Base-by-base conservation (phyloP, 2,329 filamentous ascomycete species). In the Ramichloridium luteum region DNA sequence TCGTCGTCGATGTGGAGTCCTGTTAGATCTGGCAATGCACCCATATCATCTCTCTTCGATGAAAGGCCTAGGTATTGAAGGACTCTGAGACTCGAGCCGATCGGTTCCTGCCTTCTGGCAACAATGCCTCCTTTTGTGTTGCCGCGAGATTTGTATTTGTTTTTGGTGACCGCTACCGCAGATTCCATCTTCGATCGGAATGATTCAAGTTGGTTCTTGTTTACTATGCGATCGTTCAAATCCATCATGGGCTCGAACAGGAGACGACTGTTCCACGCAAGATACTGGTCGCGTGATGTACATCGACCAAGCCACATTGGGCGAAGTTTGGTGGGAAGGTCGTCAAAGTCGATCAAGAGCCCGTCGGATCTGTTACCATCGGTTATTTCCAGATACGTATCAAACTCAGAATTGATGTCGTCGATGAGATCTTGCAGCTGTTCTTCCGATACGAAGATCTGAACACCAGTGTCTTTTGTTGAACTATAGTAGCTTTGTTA, bases 11-110 rank as follows among this genome's bases (percentile, higher is more conserved):
- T 41, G 6, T 35, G 29, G 26, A 43, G 8, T n/a, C 8, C 8
- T n/a, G 8, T n/a, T 8, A 23, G 20, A 23, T 23, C n/a, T n/a
- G 8, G 8, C 8, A 8, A 8, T 23, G 8, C n/a, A 23, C 20
- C n/a, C 20, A 23, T 23, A n/a, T 35, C 28, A 9, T 39, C 32
- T 16, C 25, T 36, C 35, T 42, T 16, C 14, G 8, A 14, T 2
- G 16, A 5, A 15, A 92, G 59, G 3, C 81, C 82, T 1, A 93
- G 66, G 46, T 81, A 82, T 31, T 71, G 62, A 50, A 86, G 78
- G 5, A 71, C 62, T 27, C 77, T 68, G 43, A 74, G 72, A 39
- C 81, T 60, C 46, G 72, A 66, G 20, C 64, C 59, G 1, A 62
- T 61, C 58, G 68, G 70, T 3, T 58, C 49, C 39, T 67, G 62